Evolutionary conservation across 495 filamentous ascomycete genomes (phyloP), one percentile per base, ranked within the genome.

Genomic region (Hypoxylon fuscum): DNA sequence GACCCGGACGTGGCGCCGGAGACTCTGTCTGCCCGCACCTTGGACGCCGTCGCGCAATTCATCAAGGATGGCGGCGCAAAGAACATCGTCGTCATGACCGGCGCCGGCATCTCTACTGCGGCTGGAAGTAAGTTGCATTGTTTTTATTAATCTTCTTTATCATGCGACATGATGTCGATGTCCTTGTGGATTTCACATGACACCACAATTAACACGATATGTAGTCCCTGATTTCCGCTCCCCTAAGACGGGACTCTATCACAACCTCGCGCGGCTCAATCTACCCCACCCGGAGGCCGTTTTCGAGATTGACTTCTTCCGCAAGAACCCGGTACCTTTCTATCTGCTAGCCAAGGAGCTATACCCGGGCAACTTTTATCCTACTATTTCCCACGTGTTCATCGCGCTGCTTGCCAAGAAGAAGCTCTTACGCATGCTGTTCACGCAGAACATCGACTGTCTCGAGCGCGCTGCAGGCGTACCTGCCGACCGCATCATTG

Each of bases 371-470:
- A 86, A 88, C 64, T 96, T 89, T 79, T 81, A 86, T 51, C 96
- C 96, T 2, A 98, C 66, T 11, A 29, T 71, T 7, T 70, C 71
- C 2, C 91, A 96, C 72, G 82, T 81, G 3, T 96, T 97, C 68
- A 85, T 97, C 56, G 83, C 84, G 8, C 65, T 73, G 25, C 84
- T 97, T 11, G 81, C 91, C 27, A 78, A 89, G 41, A 95, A 93
- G 76, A 85, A 86, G 4, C 77, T 93, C 25, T 77, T 98, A 11
- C 76, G 90, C 63, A 94, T 92, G 77, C 82, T 93, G 35, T 98
- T 97, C 76, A 96, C 96, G 4, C 95, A 98, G 73, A 98, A 98
- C 72, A 97, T 98, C 67, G 95, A 98, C 77, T 93, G 90, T 67
- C 82, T 98, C 18, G 95, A 98, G 75, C 86, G 94, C 27, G 81